Conservation (phyloP, 805 yeast genomes). For the Metschnikowia arizonensis region DNA sequence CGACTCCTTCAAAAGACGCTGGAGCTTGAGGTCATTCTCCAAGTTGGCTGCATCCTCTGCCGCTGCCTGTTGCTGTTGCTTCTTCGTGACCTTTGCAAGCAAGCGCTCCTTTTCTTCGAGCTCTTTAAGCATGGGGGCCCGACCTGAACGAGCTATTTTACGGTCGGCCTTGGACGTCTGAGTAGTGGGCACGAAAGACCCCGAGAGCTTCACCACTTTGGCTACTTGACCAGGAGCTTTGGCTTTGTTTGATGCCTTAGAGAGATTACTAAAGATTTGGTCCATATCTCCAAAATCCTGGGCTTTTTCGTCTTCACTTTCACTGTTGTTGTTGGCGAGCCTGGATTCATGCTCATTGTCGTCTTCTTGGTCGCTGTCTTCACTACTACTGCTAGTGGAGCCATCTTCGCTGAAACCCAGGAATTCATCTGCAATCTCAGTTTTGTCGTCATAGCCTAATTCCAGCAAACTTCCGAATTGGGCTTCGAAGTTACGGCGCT, state of each 20-base stretch:
- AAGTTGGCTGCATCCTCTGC: constrained; percentile 49
- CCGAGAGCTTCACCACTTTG: constrained; percentile 45
- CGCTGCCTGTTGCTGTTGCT: constrained; percentile 32
- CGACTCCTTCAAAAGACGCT: constrained; percentile 65
- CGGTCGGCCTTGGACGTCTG: constrained; percentile 43
- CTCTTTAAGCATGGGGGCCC: constrained; percentile 47
- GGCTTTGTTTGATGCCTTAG: constrained; percentile 1
- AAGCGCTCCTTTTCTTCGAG: constrained; percentile 24
- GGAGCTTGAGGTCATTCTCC: constrained; percentile 68
- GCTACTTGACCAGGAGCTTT: constrained; percentile 25
- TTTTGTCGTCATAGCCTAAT: constrained; percentile 46
- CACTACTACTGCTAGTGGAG: constrained; percentile 1
- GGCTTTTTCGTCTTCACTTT: background rate
- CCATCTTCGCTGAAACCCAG: constrained; percentile 10
- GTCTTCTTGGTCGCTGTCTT: constrained; percentile 5
- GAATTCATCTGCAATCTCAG: constrained; percentile 9
- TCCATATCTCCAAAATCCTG: background rate
- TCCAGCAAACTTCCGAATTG: constrained; percentile 59
- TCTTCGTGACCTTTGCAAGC: constrained; percentile 27
- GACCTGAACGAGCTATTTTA: constrained; percentile 55
- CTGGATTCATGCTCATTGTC: background rate
- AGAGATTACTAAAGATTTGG: background rate
- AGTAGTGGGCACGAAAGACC: constrained; percentile 28
- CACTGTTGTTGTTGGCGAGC: background rate
- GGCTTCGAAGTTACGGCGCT: constrained; percentile 56